A percentile compares a stretch with the other conserved stretches of the same genome.
Conservation (phyloP, 805 yeast species). For the Kodamaea sagamina region DNA sequence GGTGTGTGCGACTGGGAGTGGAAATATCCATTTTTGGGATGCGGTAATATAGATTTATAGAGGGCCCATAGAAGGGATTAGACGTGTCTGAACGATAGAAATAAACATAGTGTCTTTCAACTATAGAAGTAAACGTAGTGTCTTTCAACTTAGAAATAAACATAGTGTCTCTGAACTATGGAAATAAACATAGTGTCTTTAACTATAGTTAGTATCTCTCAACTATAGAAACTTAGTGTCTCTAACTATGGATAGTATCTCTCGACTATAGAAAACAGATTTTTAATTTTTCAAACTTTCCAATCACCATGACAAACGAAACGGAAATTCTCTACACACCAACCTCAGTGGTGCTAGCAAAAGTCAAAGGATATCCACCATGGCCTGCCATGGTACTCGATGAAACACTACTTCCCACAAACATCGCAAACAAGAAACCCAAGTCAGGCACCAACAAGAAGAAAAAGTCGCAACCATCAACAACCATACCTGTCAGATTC, state of each 20-base stretch:
- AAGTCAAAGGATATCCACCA: slow-evolving; percentile 82
- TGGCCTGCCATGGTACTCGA: slow-evolving; percentile 89
- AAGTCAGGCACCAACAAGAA: slow-evolving; percentile 25
- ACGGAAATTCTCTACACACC: slow-evolving; percentile 7
- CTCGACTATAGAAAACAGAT: neutral
- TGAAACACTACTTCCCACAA: slow-evolving; percentile 57
- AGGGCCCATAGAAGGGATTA: no score
- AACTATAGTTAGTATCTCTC: no score
- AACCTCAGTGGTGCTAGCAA: slow-evolving; percentile 54
- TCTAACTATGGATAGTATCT: no score
- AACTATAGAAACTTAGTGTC: no score
- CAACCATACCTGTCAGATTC: slow-evolving; percentile 58
- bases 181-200: no score
- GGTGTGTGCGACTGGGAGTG: slow-evolving; percentile 23
- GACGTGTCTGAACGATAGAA: no score
- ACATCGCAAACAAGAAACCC: slow-evolving; percentile 53
- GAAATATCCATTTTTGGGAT: slow-evolving; percentile 27
- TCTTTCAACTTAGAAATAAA: no score
- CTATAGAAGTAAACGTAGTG: no score
- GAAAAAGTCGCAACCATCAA: slow-evolving; percentile 17
- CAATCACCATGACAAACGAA: neutral
- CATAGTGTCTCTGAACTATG: no score
- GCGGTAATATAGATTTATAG: slow-evolving; percentile 14
- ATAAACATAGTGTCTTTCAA: no score
- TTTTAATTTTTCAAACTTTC: neutral